Evolutionary conservation across 805 yeast genomes (phyloP).

Genomic region (Lipomyces orientalis): DNA sequence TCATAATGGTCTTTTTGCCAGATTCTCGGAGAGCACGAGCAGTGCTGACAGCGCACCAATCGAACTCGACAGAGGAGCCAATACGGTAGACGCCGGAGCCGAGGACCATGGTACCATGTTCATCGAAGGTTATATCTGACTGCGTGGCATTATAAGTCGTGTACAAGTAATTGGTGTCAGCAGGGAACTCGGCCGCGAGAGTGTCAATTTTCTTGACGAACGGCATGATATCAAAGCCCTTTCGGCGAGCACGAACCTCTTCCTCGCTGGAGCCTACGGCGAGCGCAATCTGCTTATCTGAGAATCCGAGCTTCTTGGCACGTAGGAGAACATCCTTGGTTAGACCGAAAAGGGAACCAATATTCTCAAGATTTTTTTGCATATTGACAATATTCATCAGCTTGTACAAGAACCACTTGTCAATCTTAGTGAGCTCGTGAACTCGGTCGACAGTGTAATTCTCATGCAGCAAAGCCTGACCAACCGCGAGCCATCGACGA

Average conservation of each 20-base stretch:
- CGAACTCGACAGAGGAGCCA: slow-evolving; percentile 98
- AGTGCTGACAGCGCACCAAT: slow-evolving; percentile 99
- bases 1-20: slow-evolving; percentile 91
- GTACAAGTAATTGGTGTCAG: slow-evolving; percentile 92
- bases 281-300: slow-evolving; percentile 88
- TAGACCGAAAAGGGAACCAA: slow-evolving; percentile 62
- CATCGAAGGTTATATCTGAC: slow-evolving; percentile 83
- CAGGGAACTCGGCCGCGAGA: slow-evolving; percentile 98
- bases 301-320: slow-evolving; percentile 93
- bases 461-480: slow-evolving; percentile 93
- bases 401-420: slow-evolving; percentile 93
- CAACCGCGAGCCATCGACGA: slow-evolving; percentile 97
- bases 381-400: slow-evolving; percentile 89
- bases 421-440: slow-evolving; percentile 90
- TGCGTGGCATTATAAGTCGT: slow-evolving; percentile 92
- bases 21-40: slow-evolving; percentile 89
- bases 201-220: slow-evolving; percentile 97
- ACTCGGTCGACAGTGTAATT: slow-evolving; percentile 89
- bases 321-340: slow-evolving; percentile 71
- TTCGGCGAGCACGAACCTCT: slow-evolving; percentile 82
- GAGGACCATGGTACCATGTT: slow-evolving; percentile 89
- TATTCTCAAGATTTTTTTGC: slow-evolving; percentile 77
- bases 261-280: slow-evolving; percentile 76
- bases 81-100: slow-evolving; percentile 99
- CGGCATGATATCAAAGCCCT: slow-evolving; percentile 79